Conservation (phyloP, 257 asterid genomes). For the Solanum ossicruentum region DNA sequence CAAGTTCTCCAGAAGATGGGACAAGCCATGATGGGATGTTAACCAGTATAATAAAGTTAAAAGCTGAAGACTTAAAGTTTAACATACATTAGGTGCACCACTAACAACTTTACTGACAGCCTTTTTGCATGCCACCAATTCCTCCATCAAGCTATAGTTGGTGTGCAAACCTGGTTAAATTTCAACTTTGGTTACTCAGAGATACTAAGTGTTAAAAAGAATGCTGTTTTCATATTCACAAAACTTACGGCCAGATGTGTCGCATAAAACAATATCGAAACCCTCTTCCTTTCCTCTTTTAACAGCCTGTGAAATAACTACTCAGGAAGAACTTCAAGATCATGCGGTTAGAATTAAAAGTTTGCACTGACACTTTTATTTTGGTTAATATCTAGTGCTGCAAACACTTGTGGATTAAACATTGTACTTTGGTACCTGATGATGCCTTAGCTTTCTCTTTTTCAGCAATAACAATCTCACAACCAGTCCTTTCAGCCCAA, state of each 20-base stretch:
- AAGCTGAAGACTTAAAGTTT: not conserved
- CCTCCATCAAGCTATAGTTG: slow-evolving; percentile 96
- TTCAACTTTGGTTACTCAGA: not conserved
- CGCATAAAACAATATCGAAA: slow-evolving; percentile 71
- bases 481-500: slow-evolving; percentile 93
- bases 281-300: slow-evolving; percentile 74
- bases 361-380: not conserved
- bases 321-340: slow-evolving; percentile 62
- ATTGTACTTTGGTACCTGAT: slow-evolving; percentile 36
- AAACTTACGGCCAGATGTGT: slow-evolving; percentile 95
- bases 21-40: not conserved
- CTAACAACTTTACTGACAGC: slow-evolving; percentile 55
- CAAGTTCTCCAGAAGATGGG: not conserved
- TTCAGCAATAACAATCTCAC: slow-evolving; percentile 88
- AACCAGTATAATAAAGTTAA: not conserved
- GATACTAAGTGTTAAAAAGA: not conserved
- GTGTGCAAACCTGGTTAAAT: slow-evolving; percentile 67
- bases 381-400: not conserved
- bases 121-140: slow-evolving; percentile 80
- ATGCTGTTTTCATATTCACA: not conserved
- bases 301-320: slow-evolving; percentile 96
- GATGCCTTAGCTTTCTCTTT: slow-evolving; percentile 82
- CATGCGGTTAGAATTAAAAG: slow-evolving; percentile 9
- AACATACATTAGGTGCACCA: slow-evolving; percentile 85
- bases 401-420: not conserved